A percentile compares a stretch with the other conserved stretches of the same genome.
These are phyloP conservation scores for Pseudognaphalium luteoalbum DNA, from an alignment of 129 eudicot genomes.

Conservation along the genomic window DNA sequence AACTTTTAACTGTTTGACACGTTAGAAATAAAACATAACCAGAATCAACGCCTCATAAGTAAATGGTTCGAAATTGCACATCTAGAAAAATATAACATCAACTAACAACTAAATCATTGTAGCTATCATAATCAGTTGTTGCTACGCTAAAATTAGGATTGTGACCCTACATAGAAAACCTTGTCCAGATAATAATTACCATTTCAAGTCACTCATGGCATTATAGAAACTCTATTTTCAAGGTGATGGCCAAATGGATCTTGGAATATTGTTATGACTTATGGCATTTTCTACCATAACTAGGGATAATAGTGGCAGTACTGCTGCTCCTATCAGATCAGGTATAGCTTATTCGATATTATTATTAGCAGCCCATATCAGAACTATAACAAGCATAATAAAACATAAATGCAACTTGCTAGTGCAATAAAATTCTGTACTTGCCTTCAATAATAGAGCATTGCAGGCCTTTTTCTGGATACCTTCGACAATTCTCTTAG, in stretches of 20 bases:
- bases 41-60: neutral
- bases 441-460: slow-evolving; percentile 75
- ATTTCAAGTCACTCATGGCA: no score
- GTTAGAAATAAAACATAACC: neutral
- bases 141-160: no score
- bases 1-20: neutral
- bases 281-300: neutral
- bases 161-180: neutral
- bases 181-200: neutral
- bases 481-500: slow-evolving; percentile 82
- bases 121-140: neutral
- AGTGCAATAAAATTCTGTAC: slow-evolving; percentile 17
- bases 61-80: neutral
- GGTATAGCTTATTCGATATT: neutral
- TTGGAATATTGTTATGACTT: neutral
- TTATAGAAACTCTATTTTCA: no score
- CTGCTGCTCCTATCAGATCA: neutral
- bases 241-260: neutral
- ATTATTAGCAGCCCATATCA: no score
- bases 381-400: no score
- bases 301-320: neutral
- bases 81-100: neutral
- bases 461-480: slow-evolving; percentile 87
- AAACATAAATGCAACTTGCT: neutral
- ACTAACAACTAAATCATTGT: neutral